A percentile compares a stretch with the other conserved stretches of the same genome.
Conservation (phyloP, 108 stramenopile species). For the Nannochloropsis oceanica region DNA sequence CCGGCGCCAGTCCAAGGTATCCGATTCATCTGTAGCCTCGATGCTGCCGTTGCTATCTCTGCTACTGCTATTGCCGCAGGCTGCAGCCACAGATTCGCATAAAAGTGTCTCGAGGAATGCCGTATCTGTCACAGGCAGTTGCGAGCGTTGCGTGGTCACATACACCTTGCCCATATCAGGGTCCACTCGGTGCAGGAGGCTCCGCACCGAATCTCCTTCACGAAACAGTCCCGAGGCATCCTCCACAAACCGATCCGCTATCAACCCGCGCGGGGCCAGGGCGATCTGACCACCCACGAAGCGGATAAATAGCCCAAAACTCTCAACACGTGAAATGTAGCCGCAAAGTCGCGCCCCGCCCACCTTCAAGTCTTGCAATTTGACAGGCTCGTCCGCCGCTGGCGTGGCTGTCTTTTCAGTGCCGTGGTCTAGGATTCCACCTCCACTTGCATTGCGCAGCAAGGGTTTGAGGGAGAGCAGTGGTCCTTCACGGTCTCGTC, state of each 20-base stretch:
- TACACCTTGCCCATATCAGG: constrained; percentile 4
- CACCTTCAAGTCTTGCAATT: background rate
- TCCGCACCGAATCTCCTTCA: constrained; percentile 35
- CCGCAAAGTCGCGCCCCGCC: constrained; percentile 7
- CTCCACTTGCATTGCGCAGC: constrained; percentile 6
- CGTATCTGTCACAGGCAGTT: background rate
- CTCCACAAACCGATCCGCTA: constrained; percentile 27
- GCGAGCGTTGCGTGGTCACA: background rate
- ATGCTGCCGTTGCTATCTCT: background rate
- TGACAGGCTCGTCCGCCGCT: constrained; percentile 1
- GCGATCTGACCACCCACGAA: constrained; percentile 31
- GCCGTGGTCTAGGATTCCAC: background rate
- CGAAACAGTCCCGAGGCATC: constrained; percentile 28
- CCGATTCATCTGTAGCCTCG: background rate
- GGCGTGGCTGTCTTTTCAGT: constrained; percentile 1
- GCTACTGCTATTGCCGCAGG: background rate
- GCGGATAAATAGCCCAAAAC: constrained; percentile 30
- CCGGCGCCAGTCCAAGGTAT: background rate
- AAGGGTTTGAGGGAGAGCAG: constrained; percentile 27
- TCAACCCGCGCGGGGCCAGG: constrained; percentile 24
- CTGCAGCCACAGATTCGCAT: background rate
- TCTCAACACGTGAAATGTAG: constrained; percentile 19
- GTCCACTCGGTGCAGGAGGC: constrained; percentile 26
- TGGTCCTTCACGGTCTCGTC: background rate
- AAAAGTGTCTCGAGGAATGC: constrained; percentile 15